phyloP scores from a whole-genome alignment of 2,329 filamentous ascomycete genomes.

The Xylaria sp. region DNA sequence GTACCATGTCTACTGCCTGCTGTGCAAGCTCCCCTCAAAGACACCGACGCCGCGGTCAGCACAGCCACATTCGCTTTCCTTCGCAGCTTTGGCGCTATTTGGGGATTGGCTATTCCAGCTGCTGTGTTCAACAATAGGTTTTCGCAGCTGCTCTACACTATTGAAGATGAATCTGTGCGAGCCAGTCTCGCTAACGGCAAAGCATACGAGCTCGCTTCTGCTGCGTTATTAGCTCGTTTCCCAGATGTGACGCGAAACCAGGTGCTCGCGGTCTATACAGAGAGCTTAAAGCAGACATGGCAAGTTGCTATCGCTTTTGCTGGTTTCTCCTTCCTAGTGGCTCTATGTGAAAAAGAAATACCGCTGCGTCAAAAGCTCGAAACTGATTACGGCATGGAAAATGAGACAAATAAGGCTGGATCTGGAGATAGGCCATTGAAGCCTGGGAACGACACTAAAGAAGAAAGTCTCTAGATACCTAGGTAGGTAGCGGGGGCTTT shows the following conservation, averaged over 20 bases:
- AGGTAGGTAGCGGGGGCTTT: too few relatives aligned
- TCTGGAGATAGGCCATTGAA: too few relatives aligned
- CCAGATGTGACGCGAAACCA: neutral
- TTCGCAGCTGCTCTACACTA: neutral
- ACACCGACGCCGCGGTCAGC: slow-evolving; percentile 43
- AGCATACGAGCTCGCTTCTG: neutral
- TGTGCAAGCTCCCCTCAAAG: slow-evolving; percentile 47
- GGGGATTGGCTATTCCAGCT: slow-evolving; percentile 52
- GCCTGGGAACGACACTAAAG: too few relatives aligned
- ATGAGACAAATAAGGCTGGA: too few relatives aligned
- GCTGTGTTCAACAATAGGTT: slow-evolving; percentile 46
- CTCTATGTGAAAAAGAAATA: neutral
- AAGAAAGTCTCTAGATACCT: too few relatives aligned
- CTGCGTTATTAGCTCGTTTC: neutral
- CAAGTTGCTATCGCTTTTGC: neutral
- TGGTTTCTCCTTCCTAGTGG: neutral
- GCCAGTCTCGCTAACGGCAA: neutral
- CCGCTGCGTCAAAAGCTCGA: neutral
- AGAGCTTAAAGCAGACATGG: neutral
- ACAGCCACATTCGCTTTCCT: slow-evolving; percentile 51
- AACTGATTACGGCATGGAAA: neutral
- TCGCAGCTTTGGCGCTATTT: slow-evolving; percentile 52
- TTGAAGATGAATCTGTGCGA: neutral
- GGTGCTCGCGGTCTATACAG: neutral
- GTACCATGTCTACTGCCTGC: slow-evolving; percentile 51